Evolutionary conservation across 352 stramenopile genomes (phyloP), one percentile per base, ranked within the genome.

Genomic region (Phytopythium vexans): DNA sequence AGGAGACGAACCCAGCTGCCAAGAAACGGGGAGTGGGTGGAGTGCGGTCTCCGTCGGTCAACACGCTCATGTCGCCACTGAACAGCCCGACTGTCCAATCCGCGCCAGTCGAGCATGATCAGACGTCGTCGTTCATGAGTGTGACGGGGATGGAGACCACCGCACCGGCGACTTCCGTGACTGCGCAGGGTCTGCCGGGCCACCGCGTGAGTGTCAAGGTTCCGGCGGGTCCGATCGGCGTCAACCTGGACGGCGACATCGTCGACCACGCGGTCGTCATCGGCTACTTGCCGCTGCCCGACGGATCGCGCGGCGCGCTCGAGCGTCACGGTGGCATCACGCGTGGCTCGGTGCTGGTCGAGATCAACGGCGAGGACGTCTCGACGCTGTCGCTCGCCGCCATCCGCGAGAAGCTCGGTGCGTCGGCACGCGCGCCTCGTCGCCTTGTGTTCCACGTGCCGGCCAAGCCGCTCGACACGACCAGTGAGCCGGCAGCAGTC

Each of bases 351-450:
- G 56, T 81, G 12, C 60, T 93, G 39, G 67, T 93, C 31, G 54
- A 60, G 9, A 83, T 93, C 56, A 88, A 93, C 43, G 77, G 70
- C 14, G 69, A 85, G 27, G 82, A 87, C 59, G 68, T 92, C 40
- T 78, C 72, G 6, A 65, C 62, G 39, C 46, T 71, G 8, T 58
- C 57, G 1, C 67, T 85, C 0, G 58, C 62, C n/a, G 58, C 72
- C 21, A 60, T 83, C 8, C 64, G 73, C 14, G 52, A 53, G n/a
- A 71, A 68, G 31, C 66, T 89, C 6, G 54, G 64, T 2, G 77
- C 74, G 0, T 62, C 83, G 27, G 70, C 64, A 6, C 56, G 61
- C 6, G 56, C 61, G 6, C 47, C 72, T 5, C 72, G 79, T 2
- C 71, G 70, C 1, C 49, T 89, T 5, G 66, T 84, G 0, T 87